Conservation (phyloP, 2,329 filamentous ascomycete genomes). For the Colletotrichum sp. region DNA sequence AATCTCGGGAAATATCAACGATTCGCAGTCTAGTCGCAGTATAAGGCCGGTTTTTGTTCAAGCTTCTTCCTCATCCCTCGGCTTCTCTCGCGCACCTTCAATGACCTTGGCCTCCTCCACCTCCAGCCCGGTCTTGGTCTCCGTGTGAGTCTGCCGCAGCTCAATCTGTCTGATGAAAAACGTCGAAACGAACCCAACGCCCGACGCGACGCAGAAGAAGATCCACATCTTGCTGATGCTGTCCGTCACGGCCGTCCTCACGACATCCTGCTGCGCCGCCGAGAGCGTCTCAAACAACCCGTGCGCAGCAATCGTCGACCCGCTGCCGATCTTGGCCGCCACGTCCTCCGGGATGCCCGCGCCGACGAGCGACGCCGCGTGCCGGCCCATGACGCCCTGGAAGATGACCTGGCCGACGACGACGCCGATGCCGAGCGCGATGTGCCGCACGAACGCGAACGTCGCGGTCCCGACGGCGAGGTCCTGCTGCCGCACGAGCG, state of each 20-base stretch:
- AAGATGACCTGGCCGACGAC: constrained; percentile 81
- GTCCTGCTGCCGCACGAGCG: constrained; percentile 63
- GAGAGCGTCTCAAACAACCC: constrained; percentile 58
- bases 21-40: neutral
- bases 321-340: constrained; percentile 58
- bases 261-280: constrained; percentile 43
- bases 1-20: neutral
- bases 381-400: constrained; percentile 73
- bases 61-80: neutral
- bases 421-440: constrained; percentile 71
- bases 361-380: constrained; percentile 50
- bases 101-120: neutral
- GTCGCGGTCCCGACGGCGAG: constrained; percentile 73
- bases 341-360: constrained; percentile 52
- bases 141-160: constrained; percentile 58
- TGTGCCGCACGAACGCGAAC: constrained; percentile 70
- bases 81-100: neutral
- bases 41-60: neutral
- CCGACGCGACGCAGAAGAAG: constrained; percentile 56
- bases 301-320: constrained; percentile 65
- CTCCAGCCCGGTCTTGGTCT: constrained; percentile 50
- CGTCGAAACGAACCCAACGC: constrained; percentile 50
- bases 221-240: constrained; percentile 62
- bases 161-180: constrained; percentile 52
- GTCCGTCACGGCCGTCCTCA: constrained; percentile 51